Conservation (phyloP, 2,329 filamentous ascomycete genomes). For the Xylaria hypoxylon region DNA sequence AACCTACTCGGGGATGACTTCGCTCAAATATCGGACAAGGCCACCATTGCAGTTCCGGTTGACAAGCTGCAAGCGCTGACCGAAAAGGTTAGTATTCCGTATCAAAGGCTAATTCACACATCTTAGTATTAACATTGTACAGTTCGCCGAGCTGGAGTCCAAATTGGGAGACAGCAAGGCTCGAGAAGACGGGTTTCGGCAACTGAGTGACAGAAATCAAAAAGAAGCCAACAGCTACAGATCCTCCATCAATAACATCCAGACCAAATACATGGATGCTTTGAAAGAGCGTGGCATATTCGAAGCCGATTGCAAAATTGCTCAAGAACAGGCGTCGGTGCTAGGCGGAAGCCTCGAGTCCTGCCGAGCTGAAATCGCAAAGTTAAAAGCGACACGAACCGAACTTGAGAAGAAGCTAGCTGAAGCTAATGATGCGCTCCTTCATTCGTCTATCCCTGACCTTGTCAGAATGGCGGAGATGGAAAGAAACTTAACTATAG, state of each 20-base stretch:
- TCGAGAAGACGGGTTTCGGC: slow-evolving; percentile 54
- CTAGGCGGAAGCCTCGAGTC: slow-evolving; percentile 53
- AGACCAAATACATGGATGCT: slow-evolving; percentile 61
- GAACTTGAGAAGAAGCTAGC: slow-evolving; percentile 54
- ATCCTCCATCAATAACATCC: slow-evolving; percentile 58
- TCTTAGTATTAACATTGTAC: slow-evolving; percentile 33
- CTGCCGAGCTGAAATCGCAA: slow-evolving; percentile 52
- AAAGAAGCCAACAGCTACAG: slow-evolving; percentile 60
- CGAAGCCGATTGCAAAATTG: slow-evolving; percentile 58
- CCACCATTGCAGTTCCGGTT: slow-evolving; percentile 47
- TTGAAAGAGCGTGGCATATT: slow-evolving; percentile 49
- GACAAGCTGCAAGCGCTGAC: slow-evolving; percentile 50
- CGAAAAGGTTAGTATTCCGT: slow-evolving; percentile 44
- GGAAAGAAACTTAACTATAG: slow-evolving; percentile 56
- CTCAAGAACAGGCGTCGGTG: slow-evolving; percentile 53
- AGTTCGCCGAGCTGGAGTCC: slow-evolving; percentile 55
- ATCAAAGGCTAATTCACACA: not conserved
- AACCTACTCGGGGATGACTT: slow-evolving; percentile 46
- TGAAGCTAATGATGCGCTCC: slow-evolving; percentile 51
- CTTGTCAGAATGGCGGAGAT: slow-evolving; percentile 56
- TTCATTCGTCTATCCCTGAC: slow-evolving; percentile 54
- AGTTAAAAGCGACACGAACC: slow-evolving; percentile 55
- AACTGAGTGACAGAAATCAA: slow-evolving; percentile 59
- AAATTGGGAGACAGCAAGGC: slow-evolving; percentile 51
- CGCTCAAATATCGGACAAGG: slow-evolving; percentile 41